Conservation (phyloP, 1,284 basidiomycete genomes). For the Pseudozyma tsukubaensis region DNA sequence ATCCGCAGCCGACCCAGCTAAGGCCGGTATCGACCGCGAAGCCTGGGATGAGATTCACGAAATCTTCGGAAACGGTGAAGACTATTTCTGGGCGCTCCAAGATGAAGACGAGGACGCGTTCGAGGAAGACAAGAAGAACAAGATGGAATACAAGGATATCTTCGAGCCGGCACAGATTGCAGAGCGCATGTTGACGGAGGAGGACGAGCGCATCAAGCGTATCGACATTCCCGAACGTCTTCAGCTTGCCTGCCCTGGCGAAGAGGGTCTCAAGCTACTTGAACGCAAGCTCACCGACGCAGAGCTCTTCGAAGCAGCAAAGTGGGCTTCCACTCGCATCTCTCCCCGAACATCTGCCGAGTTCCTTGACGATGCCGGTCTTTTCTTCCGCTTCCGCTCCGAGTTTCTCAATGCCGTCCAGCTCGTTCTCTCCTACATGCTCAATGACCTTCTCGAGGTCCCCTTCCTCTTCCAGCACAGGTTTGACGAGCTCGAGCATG, state of each 20-base stretch:
- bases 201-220: constrained; percentile 87
- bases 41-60: constrained; percentile 97
- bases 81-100: constrained; percentile 96
- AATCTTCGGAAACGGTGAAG: constrained; percentile 95
- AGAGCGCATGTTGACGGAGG: constrained; percentile 88
- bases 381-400: constrained; percentile 75
- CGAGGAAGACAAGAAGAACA: constrained; percentile 70
- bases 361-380: constrained; percentile 74
- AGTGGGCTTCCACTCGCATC: constrained; percentile 88
- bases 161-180: constrained; percentile 98
- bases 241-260: constrained; percentile 79
- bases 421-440: constrained; percentile 83
- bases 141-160: constrained; percentile 84
- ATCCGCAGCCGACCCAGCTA: constrained; percentile 73
- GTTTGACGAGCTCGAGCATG: constrained; percentile 86
- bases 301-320: constrained; percentile 83
- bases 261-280: constrained; percentile 74
- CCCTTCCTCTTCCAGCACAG: constrained; percentile 95
- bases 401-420: constrained; percentile 84
- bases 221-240: constrained; percentile 95
- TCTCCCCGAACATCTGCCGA: constrained; percentile 74
- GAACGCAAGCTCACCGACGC: constrained; percentile 76
- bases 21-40: constrained; percentile 71
- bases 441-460: constrained; percentile 88
- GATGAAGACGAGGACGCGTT: constrained; percentile 55